Evolutionary conservation across 805 yeast species (phyloP).

Genomic region (Pichia pseudocactophila): DNA sequence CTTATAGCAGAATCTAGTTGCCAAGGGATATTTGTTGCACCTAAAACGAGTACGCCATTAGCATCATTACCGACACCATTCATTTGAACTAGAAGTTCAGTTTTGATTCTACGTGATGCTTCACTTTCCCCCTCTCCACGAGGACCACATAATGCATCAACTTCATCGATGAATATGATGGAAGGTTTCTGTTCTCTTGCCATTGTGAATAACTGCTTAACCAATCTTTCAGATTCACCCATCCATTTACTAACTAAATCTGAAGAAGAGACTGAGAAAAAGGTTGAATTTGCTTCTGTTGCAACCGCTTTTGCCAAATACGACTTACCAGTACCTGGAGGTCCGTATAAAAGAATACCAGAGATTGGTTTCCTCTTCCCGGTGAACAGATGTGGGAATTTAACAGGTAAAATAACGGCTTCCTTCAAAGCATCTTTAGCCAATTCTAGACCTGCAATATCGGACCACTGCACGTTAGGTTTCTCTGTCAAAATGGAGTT

Average conservation of each 20-base stretch:
- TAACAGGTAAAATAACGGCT: conserved; percentile 93
- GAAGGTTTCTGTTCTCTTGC: conserved; percentile 95
- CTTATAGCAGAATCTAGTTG: conserved; percentile 95
- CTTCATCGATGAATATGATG: conserved; percentile 95
- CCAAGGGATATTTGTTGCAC: conserved; percentile 99
- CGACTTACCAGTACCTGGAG: conserved; percentile 98
- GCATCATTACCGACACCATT: conserved; percentile 97
- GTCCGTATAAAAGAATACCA: conserved; percentile 83
- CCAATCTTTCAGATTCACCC: conserved; percentile 97
- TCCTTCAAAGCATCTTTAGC: conserved; percentile 97
- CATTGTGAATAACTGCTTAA: conserved; percentile 89
- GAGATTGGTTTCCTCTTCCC: conserved; percentile 91
- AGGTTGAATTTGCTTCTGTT: conserved; percentile 95
- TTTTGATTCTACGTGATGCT: conserved; percentile 91
- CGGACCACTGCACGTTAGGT: conserved; percentile 91
- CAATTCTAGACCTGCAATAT: conserved; percentile 89
- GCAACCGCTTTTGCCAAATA: conserved; percentile 97
- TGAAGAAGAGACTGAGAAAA: conserved; percentile 91
- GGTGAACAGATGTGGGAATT: conserved; percentile 89
- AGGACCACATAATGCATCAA: conserved; percentile 95
- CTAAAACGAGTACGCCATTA: conserved; percentile 84
- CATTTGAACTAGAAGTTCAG: conserved; percentile 95
- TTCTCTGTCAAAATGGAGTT: conserved; percentile 87
- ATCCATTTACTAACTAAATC: conserved; percentile 97
- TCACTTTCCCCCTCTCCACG: conserved; percentile 98